Conservation (phyloP, 2,329 filamentous ascomycete species). For the Xylariaceae sp. region DNA sequence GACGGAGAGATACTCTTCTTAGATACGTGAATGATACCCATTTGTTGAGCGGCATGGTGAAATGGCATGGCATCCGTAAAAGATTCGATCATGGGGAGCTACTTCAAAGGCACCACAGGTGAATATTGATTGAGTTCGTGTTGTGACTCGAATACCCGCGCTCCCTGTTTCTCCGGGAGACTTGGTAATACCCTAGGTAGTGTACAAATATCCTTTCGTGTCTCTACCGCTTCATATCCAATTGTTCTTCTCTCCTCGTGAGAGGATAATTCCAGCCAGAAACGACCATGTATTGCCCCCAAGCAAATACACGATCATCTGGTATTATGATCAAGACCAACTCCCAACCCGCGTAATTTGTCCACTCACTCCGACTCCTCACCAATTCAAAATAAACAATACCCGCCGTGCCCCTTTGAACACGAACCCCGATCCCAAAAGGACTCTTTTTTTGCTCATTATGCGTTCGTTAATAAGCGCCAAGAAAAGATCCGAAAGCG, state of each 20-base stretch:
- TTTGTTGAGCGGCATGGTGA: conserved; percentile 16
- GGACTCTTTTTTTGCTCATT: not conserved
- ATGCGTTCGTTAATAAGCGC: not conserved
- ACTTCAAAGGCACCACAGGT: not conserved
- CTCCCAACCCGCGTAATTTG: not conserved
- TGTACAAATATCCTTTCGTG: not conserved
- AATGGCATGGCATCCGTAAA: not conserved
- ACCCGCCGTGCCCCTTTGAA: too few relatives aligned
- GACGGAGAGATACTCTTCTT: conserved; percentile 22
- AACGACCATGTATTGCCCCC: too few relatives aligned
- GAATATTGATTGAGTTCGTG: not conserved
- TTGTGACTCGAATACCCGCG: not conserved
- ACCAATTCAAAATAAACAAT: too few relatives aligned
- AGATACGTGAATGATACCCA: conserved; percentile 35
- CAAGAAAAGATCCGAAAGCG: too few relatives aligned
- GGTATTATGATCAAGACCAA: not conserved
- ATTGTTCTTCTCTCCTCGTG: not conserved
- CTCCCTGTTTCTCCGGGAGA: not conserved
- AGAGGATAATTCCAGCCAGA: not conserved
- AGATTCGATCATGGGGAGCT: not conserved
- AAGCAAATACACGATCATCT: too few relatives aligned
- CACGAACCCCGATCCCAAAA: too few relatives aligned
- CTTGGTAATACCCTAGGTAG: not conserved
- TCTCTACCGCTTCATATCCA: too few relatives aligned
- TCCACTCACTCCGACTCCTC: too few relatives aligned